Evolutionary conservation across 2,329 filamentous ascomycete species (phyloP), one percentile per base, ranked within the genome.

Genomic region (Microcyclospora pomicola): DNA sequence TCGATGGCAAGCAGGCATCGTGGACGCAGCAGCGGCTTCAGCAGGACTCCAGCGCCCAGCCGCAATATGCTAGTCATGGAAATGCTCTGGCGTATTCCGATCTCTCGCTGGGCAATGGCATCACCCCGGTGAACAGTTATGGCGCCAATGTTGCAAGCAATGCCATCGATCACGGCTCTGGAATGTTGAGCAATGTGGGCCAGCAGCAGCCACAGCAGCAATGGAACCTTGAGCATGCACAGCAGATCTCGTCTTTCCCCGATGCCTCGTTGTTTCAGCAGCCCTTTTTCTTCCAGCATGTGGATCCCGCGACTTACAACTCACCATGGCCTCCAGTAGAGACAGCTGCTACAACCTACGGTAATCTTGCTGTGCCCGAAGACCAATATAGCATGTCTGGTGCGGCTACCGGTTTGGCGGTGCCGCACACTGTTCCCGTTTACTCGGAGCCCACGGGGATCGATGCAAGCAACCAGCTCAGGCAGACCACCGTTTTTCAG

Each of bases 281-380:
- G 27, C 51, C 52, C 38, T 51, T 52, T 39, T 52, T 49, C 41
- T 53, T 50, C 36, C 48, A 49, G 19, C 52, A 50, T 36, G 41
- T 48, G 6, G 41, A 43, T 31, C 43, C 49, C 1, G 33, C 39
- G 6, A 38, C 42, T n/a, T 53, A 52, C 41, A 50, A 43, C 29
- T 46, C 49, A 13, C 39, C 41, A 14, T 53, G 50, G 50, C 45
- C 43, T 9, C 45, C 45, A 12, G 19, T 42, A 28, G 35, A 36
- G 31, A 7, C 33, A 36, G 31, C 42, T 40, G 19, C 32, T 31
- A 11, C 38, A 27, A 30, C 35, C 19, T 15, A 34, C 28, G n/a
- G 15, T 2, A 16, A 27, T 6, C 9, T 28, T 12, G 27, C 14
- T n/a, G 33, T 27, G 19, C n/a, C 24, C 6, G 33, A 12, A 24